Percentiles rank a stretch among this genome's conserved stretches.
These are phyloP conservation scores for Colletotrichum tofieldiae DNA, from an alignment of 2,329 filamentous ascomycete genomes.

Conservation along the genomic window DNA sequence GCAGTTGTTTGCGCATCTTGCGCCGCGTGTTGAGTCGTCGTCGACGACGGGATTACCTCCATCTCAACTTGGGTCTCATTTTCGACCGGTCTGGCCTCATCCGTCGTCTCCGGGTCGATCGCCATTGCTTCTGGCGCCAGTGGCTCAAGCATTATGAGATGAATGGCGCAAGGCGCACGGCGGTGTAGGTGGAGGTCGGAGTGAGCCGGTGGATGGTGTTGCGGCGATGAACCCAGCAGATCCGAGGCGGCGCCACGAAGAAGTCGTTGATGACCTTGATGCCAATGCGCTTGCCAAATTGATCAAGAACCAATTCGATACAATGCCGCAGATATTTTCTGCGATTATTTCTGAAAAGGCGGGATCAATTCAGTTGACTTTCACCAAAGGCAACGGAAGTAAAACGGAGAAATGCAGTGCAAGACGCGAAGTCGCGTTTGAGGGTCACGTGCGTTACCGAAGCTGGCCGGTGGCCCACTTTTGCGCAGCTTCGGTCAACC, in stretches of 20 bases:
- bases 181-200: not conserved
- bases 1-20: constrained; percentile 3
- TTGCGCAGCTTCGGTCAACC: not conserved
- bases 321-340: too few species aligned
- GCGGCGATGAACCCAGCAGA: not conserved
- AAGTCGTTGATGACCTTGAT: not conserved
- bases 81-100: not conserved
- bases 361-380: not conserved
- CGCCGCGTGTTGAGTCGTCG: not conserved
- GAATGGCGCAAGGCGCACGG: not conserved
- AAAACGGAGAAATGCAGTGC: constrained; percentile 1
- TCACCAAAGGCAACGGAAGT: not conserved
- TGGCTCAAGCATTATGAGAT: constrained; percentile 1
- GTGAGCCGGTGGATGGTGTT: not conserved
- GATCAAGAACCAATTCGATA: not conserved
- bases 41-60: not conserved
- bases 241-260: not conserved
- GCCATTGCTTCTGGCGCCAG: not conserved
- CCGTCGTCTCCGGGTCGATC: not conserved
- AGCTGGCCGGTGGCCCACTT: accelerated
- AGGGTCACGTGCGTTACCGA: not conserved
- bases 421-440: constrained; percentile 27
- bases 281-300: not conserved
- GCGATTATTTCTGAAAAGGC: not conserved
- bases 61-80: not conserved